Percentiles rank a stretch among this genome's conserved stretches.
Conservation (phyloP, 1,284 basidiomycete species). For the Laetiporus sulphureus region DNA sequence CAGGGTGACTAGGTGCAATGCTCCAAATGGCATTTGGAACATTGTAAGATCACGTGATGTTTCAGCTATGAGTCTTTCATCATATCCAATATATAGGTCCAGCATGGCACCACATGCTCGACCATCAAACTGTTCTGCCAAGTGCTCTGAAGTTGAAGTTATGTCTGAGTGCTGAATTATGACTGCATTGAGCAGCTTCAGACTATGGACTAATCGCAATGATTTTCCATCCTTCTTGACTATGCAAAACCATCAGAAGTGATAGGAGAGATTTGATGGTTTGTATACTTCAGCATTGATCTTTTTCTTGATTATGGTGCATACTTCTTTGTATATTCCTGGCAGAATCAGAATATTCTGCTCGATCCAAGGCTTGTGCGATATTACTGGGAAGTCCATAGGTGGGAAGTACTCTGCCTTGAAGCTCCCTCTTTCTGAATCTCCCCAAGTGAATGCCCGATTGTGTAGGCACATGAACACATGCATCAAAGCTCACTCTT, state of each 20-base stretch:
- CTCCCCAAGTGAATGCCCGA: too few relatives aligned
- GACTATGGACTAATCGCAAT: conserved; percentile 23
- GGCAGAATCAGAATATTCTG: conserved; percentile 34
- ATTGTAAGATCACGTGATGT: conserved; percentile 21
- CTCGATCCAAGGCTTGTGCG: conserved; percentile 26
- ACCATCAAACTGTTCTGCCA: conserved; percentile 21
- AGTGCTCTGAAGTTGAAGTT: conserved; percentile 21
- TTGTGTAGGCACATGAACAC: too few relatives aligned
- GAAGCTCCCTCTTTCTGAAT: conserved; percentile 8
- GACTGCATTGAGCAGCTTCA: conserved; percentile 25
- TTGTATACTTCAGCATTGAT: conserved; percentile 30
- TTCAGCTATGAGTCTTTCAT: conserved; percentile 14
- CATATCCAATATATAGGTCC: too few relatives aligned
- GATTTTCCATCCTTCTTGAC: conserved; percentile 31
- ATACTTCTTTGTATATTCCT: too few relatives aligned
- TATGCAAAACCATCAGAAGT: conserved; percentile 32
- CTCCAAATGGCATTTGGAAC: too few relatives aligned
- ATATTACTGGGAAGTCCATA: too few relatives aligned
- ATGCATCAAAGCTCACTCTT: too few relatives aligned
- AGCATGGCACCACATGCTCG: conserved; percentile 16
- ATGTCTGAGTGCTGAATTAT: conserved; percentile 23
- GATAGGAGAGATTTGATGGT: conserved; percentile 30
- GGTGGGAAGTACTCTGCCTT: conserved; percentile 7
- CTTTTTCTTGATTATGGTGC: too few relatives aligned
- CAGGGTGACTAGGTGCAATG: conserved; percentile 17